Evolutionary conservation across 192 early-diverging fungal species (phyloP), one percentile per base, ranked within the genome.

Genomic region (Backusella australiensis): DNA sequence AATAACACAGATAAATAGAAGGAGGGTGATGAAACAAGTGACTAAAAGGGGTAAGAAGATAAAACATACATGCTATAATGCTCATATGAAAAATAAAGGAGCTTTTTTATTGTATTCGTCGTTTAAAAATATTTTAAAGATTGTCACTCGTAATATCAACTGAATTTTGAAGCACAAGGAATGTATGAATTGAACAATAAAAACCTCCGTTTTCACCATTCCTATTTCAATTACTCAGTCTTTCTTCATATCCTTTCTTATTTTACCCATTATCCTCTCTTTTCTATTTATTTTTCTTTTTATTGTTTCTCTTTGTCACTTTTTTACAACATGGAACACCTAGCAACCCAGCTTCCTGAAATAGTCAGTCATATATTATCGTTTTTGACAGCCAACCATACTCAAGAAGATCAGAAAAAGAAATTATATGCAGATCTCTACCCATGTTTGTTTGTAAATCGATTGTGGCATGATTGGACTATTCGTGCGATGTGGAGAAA

Each of bases 401-500:
- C 63, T 7, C 74, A 75, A 65, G 41, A 63, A 7, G 74, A 67
- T 34, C 63, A 35, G 4, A 34, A 38, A 19, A 68, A 49, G 32
- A 59, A 44, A 53, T 38, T n/a, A 21, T 53, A 66, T 41, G 21
- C 36, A 12, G 53, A 72, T 41, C 69, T 80, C 9, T 73, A 75
- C 32, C 39, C 82, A 17, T 74, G 74, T 19, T 65, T 80, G 35
- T 66, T 75, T 23, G 82, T 83, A 3, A 78, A 77, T 35, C 76
- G 76, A 35, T 63, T 80, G 19, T 83, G 82, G 78, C 71, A 80
- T 72, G 77, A 70, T 41, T 75, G 76, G 49, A 46, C 73, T 2
- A 66, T 65, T 12, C 78, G 75, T n/a, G 53, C 59, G 11, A 59
- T 83, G 19, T 83, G 82, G 82, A 76, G 73, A 23, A 77, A 69